phyloP scores from a whole-genome alignment of 1,284 basidiomycete species.

The Schizopora paradoxa region DNA sequence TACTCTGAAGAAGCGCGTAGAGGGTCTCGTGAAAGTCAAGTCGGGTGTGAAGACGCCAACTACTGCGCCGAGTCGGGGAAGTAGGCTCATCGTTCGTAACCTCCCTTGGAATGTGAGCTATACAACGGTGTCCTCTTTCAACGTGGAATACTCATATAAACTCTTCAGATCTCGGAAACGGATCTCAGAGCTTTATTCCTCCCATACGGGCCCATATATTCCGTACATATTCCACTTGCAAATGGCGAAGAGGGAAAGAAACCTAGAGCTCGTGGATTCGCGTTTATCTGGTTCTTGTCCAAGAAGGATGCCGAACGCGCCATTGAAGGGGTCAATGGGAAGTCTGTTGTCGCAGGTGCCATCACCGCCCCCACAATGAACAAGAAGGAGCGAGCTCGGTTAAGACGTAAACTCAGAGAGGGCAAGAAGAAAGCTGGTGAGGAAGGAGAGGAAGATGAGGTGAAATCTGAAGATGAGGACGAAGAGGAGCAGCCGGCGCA shows the following conservation, averaged over 20 bases:
- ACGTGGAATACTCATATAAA: not conserved
- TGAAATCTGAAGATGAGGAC: slow-evolving; percentile 31
- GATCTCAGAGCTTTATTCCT: slow-evolving; percentile 88
- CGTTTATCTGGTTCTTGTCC: slow-evolving; percentile 92
- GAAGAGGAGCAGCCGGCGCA: slow-evolving; percentile 34
- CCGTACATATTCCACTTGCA: slow-evolving; percentile 70
- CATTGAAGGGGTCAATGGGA: slow-evolving; percentile 79
- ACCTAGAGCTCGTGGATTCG: slow-evolving; percentile 76
- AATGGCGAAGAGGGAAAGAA: slow-evolving; percentile 26
- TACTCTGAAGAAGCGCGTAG: slow-evolving; percentile 86
- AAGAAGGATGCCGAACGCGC: slow-evolving; percentile 84
- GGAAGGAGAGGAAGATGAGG: slow-evolving; percentile 29
- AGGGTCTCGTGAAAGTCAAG: slow-evolving; percentile 56
- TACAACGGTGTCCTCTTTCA: not conserved
- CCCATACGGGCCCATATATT: slow-evolving; percentile 84
- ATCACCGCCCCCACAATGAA: slow-evolving; percentile 72
- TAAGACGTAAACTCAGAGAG: slow-evolving; percentile 32
- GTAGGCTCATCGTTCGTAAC: slow-evolving; percentile 89
- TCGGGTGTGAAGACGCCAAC: slow-evolving; percentile 29
- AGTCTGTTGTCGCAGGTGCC: slow-evolving; percentile 60
- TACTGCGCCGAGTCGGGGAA: slow-evolving; percentile 58
- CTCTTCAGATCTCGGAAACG: slow-evolving; percentile 65
- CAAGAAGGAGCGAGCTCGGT: slow-evolving; percentile 48
- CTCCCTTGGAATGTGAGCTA: slow-evolving; percentile 65
- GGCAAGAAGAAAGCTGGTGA: slow-evolving; percentile 41